Evolutionary conservation across 345 rosid genomes (phyloP).

Genomic region (Gossypium turneri): DNA sequence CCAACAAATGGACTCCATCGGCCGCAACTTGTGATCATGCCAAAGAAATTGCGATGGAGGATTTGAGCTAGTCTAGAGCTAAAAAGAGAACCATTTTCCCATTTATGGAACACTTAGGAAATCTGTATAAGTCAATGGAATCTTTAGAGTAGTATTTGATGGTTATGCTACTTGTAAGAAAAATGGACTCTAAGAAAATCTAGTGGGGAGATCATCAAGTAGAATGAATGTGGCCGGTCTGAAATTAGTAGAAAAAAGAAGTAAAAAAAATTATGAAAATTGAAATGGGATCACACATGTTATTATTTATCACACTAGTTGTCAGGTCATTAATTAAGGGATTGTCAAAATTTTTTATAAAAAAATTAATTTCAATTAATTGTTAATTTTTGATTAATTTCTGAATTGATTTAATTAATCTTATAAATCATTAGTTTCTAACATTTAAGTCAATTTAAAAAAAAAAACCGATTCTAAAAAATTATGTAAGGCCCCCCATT

Average conservation of each 20-base stretch:
- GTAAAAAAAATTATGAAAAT: too few species aligned
- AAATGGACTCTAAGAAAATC: neutral
- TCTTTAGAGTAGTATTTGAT: constrained; percentile 14
- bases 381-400: too few species aligned
- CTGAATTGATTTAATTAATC: too few species aligned
- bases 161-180: neutral
- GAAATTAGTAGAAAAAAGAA: neutral
- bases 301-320: constrained; percentile 7
- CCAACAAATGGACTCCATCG: constrained; percentile 3
- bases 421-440: too few species aligned
- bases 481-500: too few species aligned
- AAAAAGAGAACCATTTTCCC: neutral
- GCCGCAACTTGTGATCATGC: neutral
- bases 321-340: too few species aligned
- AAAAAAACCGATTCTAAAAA: too few species aligned
- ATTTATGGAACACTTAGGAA: constrained; percentile 9
- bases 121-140: constrained; percentile 17
- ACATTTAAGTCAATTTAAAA: too few species aligned
- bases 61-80: neutral
- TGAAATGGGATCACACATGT: too few species aligned
- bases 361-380: too few species aligned
- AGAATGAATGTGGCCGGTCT: neutral
- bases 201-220: constrained; percentile 16
- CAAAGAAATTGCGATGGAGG: constrained; percentile 1
- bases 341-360: too few species aligned